Base-by-base conservation (phyloP, 352 stramenopile genomes). In the Globisporangium nagaii region DNA sequence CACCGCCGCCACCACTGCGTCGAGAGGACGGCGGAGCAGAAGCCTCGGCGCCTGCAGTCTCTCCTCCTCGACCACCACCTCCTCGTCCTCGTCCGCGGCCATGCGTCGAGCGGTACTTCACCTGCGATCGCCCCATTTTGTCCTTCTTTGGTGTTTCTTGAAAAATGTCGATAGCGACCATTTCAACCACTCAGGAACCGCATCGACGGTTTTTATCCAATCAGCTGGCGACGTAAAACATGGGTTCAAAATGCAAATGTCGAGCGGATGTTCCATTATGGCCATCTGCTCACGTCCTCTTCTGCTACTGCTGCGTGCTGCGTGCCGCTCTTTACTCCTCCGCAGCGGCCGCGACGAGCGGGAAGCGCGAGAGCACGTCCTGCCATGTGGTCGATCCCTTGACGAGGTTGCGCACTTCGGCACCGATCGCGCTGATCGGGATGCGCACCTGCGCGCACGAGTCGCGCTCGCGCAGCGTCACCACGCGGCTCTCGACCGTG, bases 401-500 rank as follows among this genome's bases (percentile, higher is more conserved):
- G 57, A 97, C 82, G 35, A 98, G 78, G 55, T 83, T 76, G 70
- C 84, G 90, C 54, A 98, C 79, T 27, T 95, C 71, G 8, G 46
- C 56, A 19, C 75, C 83, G 30, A 98, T 77, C 13, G 88, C 82
- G 43, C 64, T 63, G 57, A 98, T 96, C 15, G 90, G 80, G 27
- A 98, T 74, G 52, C 95, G 84, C 67, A 99, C 88, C 81, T 99
- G 97, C 32, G 87, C 70, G 70, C 89, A 98, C 49, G 94, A 98
- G 78, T 99, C 97, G 57, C 97, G 86, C 66, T 99, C 97, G 36
- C 97, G 90, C 36, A 99, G 77, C 41, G 97, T 99, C 15, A 99
- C 96, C n/a, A 87, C 89, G 45, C 75, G 75, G 40, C 95, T 79
- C 47, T 86, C 70, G 52, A 97, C 62, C 42, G 96, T 98, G 58